Percentiles rank a stretch among this genome's conserved stretches.
Evolutionary conservation across 1,284 basidiomycete species (phyloP).

Genomic region (Melampsora americana): DNA sequence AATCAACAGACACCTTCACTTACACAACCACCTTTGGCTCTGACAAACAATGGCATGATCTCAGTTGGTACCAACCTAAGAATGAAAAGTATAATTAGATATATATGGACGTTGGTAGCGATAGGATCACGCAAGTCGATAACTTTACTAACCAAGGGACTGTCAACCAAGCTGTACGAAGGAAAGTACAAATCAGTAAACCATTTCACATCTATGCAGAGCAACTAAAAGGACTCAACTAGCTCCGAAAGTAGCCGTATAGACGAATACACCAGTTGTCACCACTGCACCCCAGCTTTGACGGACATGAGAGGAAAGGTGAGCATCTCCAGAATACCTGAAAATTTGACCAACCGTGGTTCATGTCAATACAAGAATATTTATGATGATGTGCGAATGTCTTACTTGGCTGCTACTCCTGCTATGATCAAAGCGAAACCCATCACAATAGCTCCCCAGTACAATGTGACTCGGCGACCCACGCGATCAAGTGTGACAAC

Average conservation of each 20-base stretch:
- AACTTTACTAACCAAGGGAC: slow-evolving; percentile 35
- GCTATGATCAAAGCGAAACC: slow-evolving; percentile 49
- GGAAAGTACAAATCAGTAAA: not conserved
- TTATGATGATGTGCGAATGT: not conserved
- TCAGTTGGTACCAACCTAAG: slow-evolving; percentile 29
- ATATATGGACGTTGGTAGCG: too few species aligned
- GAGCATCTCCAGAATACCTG: not conserved
- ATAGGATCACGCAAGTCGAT: too few species aligned
- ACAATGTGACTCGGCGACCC: slow-evolving; percentile 47
- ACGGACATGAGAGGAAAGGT: not conserved
- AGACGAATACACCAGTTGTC: slow-evolving; percentile 40
- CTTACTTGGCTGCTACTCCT: slow-evolving; percentile 46
- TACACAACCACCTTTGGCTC: slow-evolving; percentile 41
- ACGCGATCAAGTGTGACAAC: slow-evolving; percentile 53
- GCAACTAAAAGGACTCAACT: slow-evolving; percentile 3
- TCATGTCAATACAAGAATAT: not conserved
- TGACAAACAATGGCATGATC: slow-evolving; percentile 43
- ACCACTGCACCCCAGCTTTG: slow-evolving; percentile 36
- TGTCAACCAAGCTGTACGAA: slow-evolving; percentile 40
- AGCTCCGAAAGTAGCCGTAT: slow-evolving; percentile 44
- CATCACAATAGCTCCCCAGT: slow-evolving; percentile 48
- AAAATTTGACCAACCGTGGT: not conserved
- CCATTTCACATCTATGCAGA: not conserved
- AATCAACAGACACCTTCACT: not conserved
- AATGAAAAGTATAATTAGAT: too few species aligned